Evolutionary conservation across 2,329 filamentous ascomycete species (phyloP).

Genomic region (Pyrenophora tritici-repentis): DNA sequence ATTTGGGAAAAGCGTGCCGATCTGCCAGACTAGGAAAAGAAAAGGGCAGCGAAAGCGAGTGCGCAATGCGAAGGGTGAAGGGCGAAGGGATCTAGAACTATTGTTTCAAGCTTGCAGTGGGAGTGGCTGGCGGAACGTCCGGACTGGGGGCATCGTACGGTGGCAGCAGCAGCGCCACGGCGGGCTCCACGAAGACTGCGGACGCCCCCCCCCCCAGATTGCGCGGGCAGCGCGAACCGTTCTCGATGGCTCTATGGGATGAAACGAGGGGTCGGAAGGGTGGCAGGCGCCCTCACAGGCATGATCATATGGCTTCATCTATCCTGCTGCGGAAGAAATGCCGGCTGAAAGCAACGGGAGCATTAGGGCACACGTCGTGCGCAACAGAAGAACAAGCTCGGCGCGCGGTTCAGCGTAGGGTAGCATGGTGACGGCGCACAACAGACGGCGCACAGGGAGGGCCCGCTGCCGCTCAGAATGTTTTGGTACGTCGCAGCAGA

Average conservation of each 20-base stretch:
- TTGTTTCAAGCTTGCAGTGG: conserved; percentile 5
- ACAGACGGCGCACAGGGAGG: conserved; percentile 1
- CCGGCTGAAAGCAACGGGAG: conserved; percentile 36
- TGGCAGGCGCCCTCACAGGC: conserved; percentile 3
- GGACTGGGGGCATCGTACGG: conserved; percentile 10
- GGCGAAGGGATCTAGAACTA: conserved; percentile 1
- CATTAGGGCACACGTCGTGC: no score
- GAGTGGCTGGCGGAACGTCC: conserved; percentile 13
- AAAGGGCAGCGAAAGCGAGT: conserved; percentile 2
- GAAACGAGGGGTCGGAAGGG: conserved; percentile 24
- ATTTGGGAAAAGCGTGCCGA: conserved; percentile 10
- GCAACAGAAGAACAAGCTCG: neutral
- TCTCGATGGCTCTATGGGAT: conserved; percentile 22
- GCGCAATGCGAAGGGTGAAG: neutral
- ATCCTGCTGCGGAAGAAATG: conserved; percentile 31
- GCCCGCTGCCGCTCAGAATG: conserved; percentile 1
- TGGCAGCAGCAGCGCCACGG: conserved; percentile 2
- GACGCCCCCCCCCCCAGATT: conserved; percentile 14
- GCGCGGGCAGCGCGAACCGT: conserved; percentile 13
- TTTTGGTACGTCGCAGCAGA: conserved; percentile 9
- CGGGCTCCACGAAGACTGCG: conserved; percentile 7
- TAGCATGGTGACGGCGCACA: conserved; percentile 10
- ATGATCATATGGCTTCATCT: conserved; percentile 25
- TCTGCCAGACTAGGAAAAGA: conserved; percentile 5
- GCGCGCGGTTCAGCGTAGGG: neutral